Percentiles rank a stretch among this genome's conserved stretches.
Evolutionary conservation across 2,329 filamentous ascomycete genomes (phyloP).

Genomic region (Didymella pinodella): DNA sequence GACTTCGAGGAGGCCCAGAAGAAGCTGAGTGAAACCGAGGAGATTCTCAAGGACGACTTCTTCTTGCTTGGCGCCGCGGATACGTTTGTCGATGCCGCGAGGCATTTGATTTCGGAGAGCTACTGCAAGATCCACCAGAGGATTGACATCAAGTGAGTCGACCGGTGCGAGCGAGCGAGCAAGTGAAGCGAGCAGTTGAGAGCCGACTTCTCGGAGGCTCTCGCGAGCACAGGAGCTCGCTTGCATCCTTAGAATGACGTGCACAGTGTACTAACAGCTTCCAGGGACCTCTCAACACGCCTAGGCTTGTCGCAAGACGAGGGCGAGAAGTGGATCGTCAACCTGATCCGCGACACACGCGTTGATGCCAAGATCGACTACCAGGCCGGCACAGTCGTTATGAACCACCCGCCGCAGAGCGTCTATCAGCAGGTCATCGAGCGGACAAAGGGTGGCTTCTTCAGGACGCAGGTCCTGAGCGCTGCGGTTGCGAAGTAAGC

Average conservation of each 20-base stretch:
- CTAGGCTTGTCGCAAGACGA: slow-evolving; percentile 92
- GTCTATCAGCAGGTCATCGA: slow-evolving; percentile 99
- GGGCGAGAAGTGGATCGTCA: slow-evolving; percentile 99
- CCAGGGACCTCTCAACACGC: slow-evolving; percentile 83
- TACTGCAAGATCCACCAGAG: slow-evolving; percentile 99
- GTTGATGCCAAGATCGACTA: slow-evolving; percentile 99
- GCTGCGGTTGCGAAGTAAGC: slow-evolving; percentile 59
- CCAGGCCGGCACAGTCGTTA: slow-evolving; percentile 96
- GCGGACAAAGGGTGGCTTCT: slow-evolving; percentile 98
- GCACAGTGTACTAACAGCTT: not conserved
- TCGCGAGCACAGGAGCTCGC: no score
- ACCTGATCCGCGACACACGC: slow-evolving; percentile 95
- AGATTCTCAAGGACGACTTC: slow-evolving; percentile 92
- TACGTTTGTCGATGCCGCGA: slow-evolving; percentile 88
- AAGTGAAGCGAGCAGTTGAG: not conserved
- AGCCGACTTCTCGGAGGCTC: not conserved
- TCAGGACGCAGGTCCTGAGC: slow-evolving; percentile 93
- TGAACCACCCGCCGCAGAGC: slow-evolving; percentile 98
- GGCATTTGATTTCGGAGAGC: slow-evolving; percentile 96
- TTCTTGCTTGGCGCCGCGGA: slow-evolving; percentile 89
- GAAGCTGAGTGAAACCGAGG: slow-evolving; percentile 85
- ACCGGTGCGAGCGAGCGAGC: not conserved
- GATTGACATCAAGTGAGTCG: slow-evolving; percentile 86
- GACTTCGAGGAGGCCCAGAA: slow-evolving; percentile 97
- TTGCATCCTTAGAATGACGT: not conserved